Base-by-base conservation (phyloP, 176 grass and related monocot genomes). In the Carex scoparia region DNA sequence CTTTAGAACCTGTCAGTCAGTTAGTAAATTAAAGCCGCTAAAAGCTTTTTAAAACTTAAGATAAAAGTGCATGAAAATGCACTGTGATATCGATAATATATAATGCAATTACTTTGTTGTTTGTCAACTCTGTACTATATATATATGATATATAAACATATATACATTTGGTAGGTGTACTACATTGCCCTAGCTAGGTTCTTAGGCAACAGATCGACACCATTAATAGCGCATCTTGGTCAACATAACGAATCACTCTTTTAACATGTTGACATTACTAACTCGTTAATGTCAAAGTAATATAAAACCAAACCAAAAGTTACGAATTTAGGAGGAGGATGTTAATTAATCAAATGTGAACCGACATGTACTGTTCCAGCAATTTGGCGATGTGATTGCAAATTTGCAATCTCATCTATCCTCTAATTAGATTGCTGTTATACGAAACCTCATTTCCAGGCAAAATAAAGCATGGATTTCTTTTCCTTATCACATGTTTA, bases 51-150 rank as follows among this genome's bases (percentile, higher is more conserved):
- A 35, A 35, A 67, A 14, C 4, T 67, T 33, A 67, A 67, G 11
- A 14, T 33, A 37, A 42, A 69, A 6, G 38, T 40, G 33, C 33
- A 7, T 69, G 15, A 18, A 70, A 68, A 68, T 68, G 32, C 14
- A 7, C 5, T n/a, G 2, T 63, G 4, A 27, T 63, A 28, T 63
- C 18, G 27, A 69, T 40, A 70, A 42, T 28, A 63, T 63, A 63
- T 62, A 63, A 23, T 63, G 61, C 28, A 58, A 78, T 78, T 78
- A 57, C 11, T 55, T 78, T 56, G 73, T 16, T 58, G 74, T 58
- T 79, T 79, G 74, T 79, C 74, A 79, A 79, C 74, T 35, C 28
- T 58, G 74, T 57, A 79, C 74, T 79, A 18, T 79, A 56, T 79
- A 18, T 79, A 56, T 55, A 7, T 54, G 19, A 46, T 2, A 10